phyloP scores from a whole-genome alignment of 2,329 filamentous ascomycete species.

The Phoma sp. region DNA sequence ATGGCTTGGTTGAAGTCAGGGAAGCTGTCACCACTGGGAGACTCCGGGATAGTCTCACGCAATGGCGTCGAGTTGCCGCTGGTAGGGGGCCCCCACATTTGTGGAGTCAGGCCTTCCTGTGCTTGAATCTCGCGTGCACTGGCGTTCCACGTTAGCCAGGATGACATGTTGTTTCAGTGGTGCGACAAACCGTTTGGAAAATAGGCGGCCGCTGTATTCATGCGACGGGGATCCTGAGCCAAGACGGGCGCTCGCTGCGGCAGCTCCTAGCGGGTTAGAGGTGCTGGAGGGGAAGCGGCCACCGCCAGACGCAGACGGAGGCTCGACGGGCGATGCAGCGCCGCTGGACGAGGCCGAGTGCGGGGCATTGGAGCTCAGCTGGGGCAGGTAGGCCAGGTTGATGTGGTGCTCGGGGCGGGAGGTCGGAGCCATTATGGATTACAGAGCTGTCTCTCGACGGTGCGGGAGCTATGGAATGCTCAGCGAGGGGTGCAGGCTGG shows the following conservation, averaged over 20 bases:
- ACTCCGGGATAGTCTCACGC: slow-evolving; percentile 96
- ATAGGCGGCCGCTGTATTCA: slow-evolving; percentile 79
- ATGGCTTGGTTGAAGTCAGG: slow-evolving; percentile 82
- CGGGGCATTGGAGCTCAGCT: slow-evolving; percentile 68
- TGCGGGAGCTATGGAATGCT: slow-evolving; percentile 12
- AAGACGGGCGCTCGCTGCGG: slow-evolving; percentile 68
- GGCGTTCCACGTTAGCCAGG: slow-evolving; percentile 39
- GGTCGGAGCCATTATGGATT: slow-evolving; percentile 90
- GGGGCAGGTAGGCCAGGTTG: slow-evolving; percentile 79
- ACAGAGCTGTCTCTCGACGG: slow-evolving; percentile 49
- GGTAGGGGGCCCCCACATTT: slow-evolving; percentile 89
- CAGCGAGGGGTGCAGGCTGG: neutral
- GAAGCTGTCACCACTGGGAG: slow-evolving; percentile 88
- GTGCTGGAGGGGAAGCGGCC: slow-evolving; percentile 77
- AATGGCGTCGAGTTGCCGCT: slow-evolving; percentile 96
- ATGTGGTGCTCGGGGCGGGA: slow-evolving; percentile 79
- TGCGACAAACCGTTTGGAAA: slow-evolving; percentile 82
- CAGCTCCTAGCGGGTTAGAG: slow-evolving; percentile 58
- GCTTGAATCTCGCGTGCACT: slow-evolving; percentile 97
- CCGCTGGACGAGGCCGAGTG: slow-evolving; percentile 81
- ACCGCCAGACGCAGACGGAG: slow-evolving; percentile 57
- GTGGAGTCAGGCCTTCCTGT: slow-evolving; percentile 81
- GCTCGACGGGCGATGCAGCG: slow-evolving; percentile 80
- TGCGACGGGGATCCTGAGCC: slow-evolving; percentile 96
- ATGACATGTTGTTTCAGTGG: slow-evolving; percentile 35